Base-by-base conservation (phyloP, 139 green algal species). In the Cymbomonas tetramitiformis region DNA sequence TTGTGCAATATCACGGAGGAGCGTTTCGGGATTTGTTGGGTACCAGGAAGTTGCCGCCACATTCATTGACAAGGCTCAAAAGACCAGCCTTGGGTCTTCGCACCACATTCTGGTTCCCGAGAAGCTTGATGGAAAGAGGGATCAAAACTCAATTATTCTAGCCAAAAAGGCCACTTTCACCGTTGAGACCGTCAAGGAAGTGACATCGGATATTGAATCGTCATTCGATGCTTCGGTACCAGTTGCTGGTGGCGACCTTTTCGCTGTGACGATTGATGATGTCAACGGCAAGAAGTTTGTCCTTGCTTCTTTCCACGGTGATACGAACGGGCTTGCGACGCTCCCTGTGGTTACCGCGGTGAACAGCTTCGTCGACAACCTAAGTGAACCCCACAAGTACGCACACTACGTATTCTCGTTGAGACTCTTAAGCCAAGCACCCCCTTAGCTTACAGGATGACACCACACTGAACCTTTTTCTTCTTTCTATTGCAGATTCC, bases 111-210 rank as follows among this genome's bases (percentile, higher is more conserved):
- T 62, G 5, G 7, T 41, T 30, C 55, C 55, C 15, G 36, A 19
- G 36, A 18, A 26, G 9, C 4, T 62, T 6, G 38, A 52, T 28
- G 29, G n/a, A 5, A 52, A 52, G 39, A 25, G 55, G 5, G 38
- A 62, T 29, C 55, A 62, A 41, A 62, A 62, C 55, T 46, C 26
- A 3, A n/a, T 62, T 15, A 38, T 62, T 26, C 55, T 62, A 12
- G 21, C 29, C 30, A 28, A 12, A 5, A 62, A 52, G 21, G 38
- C 26, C 9, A 19, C 15, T 15, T 61, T 61, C 33, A 25, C 30
- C n/a, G 4, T 43, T 4, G 10, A 24, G 18, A 52, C 8, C 10
- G 24, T 26, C 12, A 5, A 3, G 24, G 55, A 62, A 30, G 39
- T 41, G 2, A 41, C 55, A 4, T 25, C 23, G 6, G 38, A 5